Base-by-base conservation (phyloP, 177 flowering plant genomes). In the Tripterygium wilfordii region DNA sequence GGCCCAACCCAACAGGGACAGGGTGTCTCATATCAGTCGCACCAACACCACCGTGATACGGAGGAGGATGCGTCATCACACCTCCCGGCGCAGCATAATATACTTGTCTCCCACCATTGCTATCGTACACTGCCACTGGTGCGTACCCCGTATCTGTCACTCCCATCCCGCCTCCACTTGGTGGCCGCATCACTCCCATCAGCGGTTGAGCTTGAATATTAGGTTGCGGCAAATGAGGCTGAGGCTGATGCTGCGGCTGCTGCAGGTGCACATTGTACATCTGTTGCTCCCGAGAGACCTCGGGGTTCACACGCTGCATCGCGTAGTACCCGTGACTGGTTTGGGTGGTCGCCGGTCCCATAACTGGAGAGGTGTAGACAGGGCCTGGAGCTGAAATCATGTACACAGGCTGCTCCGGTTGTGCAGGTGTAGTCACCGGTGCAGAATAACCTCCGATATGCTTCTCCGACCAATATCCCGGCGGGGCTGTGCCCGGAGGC, bases 51-150 rank as follows among this genome's bases (percentile, higher is more conserved):
- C n/a, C n/a, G n/a, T n/a, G n/a, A n/a, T n/a, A n/a, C n/a, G 48
- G 61, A 10, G 57, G 62, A 32, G 42, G 64, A 35, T 54, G 58
- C 31, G 32, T 43, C 39, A 64, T 51, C 1, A 44, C 52, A 1
- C 70, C 69, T 0, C 75, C 67, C 8, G 60, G 51, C 31, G 72
- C 57, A 5, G 69, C 41, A 29, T 78, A 78, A 63, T 65, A 70
- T 23, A 78, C 78, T 27, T 72, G 80, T 30, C 83, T 67, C 24
- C 77, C 79, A 6, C 15, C 63, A 5, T 24, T 51, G 29, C 62
- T 54, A 31, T 76, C 82, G 42, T 76, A 76, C 44, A n/a, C n/a
- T n/a, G 66, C 72, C 69, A 78, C 56, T 42, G 58, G 84, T 2
- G 68, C 26, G 63, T 78, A 75, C 2, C 62, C 74, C 3, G 49